Conservation (phyloP, 202 grass and related monocot species). For the Carex arenaria region DNA sequence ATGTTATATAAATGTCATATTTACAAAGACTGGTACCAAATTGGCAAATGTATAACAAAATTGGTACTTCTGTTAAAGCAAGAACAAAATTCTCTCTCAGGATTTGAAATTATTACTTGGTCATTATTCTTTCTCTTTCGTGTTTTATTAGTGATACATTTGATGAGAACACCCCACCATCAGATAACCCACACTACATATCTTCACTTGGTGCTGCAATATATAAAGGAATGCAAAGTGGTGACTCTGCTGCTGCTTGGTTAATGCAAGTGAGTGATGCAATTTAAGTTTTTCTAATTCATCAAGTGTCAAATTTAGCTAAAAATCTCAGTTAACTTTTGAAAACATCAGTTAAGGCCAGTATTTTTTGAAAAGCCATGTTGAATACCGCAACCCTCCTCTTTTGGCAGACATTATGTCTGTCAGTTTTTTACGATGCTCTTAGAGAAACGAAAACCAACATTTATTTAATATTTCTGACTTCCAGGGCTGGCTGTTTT, state of each 20-base stretch:
- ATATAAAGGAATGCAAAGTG: constrained; percentile 68
- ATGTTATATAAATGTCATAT: background rate
- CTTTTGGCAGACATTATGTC: background rate
- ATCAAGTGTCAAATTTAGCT: background rate
- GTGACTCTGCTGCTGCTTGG: constrained; percentile 58
- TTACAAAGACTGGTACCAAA: background rate
- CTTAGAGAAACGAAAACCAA: background rate
- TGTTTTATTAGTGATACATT: constrained; percentile 62
- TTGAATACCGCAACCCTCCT: background rate
- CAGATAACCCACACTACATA: constrained; percentile 64
- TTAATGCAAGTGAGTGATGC: constrained; percentile 67
- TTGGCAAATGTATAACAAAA: background rate
- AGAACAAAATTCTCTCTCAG: background rate
- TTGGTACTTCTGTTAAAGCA: background rate
- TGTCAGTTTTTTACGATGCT: background rate
- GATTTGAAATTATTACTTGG: constrained; percentile 12
- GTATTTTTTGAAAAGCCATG: background rate
- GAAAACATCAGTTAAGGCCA: background rate
- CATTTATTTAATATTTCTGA: background rate
- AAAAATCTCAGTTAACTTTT: background rate
- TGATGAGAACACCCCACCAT: constrained; percentile 78
- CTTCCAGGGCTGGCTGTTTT: constrained; percentile 75
- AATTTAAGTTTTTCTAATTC: background rate
- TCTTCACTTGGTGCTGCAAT: constrained; percentile 73
- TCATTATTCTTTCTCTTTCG: constrained; percentile 25